Conservation (phyloP, 139 green algal species). For the Haematococcus lacustris region DNA sequence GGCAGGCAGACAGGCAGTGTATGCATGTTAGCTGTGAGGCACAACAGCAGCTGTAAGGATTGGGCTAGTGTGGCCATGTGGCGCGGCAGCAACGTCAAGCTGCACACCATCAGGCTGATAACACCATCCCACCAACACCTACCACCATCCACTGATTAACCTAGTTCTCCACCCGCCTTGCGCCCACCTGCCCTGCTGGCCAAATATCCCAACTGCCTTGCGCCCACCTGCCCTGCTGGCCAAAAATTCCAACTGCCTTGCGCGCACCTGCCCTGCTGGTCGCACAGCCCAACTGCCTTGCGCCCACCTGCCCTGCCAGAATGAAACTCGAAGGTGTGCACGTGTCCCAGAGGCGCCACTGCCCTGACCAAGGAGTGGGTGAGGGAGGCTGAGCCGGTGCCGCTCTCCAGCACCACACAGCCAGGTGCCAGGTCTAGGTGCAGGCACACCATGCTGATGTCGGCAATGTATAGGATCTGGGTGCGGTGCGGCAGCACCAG, state of each 20-base stretch:
- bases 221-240: too few species aligned
- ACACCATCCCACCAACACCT: too few species aligned
- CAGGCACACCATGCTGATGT: conserved; percentile 45
- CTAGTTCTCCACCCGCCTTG: too few species aligned
- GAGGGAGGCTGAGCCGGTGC: conserved; percentile 88
- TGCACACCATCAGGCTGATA: not conserved
- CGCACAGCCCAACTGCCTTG: too few species aligned
- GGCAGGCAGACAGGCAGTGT: not conserved
- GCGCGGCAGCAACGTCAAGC: not conserved
- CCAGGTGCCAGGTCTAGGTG: conserved; percentile 83
- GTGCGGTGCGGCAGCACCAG: conserved; percentile 74
- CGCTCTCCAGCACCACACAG: conserved; percentile 71
- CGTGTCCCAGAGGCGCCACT: conserved; percentile 71
- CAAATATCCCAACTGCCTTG: too few species aligned
- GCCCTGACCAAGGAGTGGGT: conserved; percentile 83
- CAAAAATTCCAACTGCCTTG: too few species aligned
- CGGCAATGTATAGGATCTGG: conserved; percentile 75
- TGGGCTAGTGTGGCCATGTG: not conserved
- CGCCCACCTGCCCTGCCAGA: conserved; percentile 40
- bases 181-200: too few species aligned
- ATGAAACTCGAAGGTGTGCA: conserved; percentile 97
- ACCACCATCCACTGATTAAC: too few species aligned
- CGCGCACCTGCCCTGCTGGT: too few species aligned
- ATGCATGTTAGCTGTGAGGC: not conserved
- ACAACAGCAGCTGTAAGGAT: not conserved